Evolutionary conservation across 208 protist genomes (phyloP).

Genomic region (Trypanosoma boissoni): DNA sequence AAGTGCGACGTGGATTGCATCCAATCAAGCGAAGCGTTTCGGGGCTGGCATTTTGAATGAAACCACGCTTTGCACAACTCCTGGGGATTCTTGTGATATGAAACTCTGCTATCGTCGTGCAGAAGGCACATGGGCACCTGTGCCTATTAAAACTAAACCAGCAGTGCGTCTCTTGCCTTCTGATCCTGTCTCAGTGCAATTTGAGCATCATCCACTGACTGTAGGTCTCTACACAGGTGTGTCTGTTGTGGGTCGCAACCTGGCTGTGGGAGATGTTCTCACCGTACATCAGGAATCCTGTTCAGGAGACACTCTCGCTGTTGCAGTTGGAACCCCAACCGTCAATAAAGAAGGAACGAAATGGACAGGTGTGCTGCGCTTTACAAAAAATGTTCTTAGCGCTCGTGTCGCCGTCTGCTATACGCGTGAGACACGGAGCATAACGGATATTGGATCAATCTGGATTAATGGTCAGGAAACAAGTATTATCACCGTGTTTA

Average conservation of each 20-base stretch:
- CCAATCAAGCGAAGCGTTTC: conserved; percentile 61
- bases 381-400: conserved; percentile 23
- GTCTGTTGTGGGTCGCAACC: conserved; percentile 57
- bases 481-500: too few species aligned
- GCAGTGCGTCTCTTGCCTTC: conserved; percentile 42
- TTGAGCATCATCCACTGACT: conserved; percentile 63
- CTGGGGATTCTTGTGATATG: conserved; percentile 52
- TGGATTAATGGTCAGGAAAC: too few species aligned
- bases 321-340: conserved; percentile 30
- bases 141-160: conserved; percentile 33
- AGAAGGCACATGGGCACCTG: conserved; percentile 73
- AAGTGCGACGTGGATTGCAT: conserved; percentile 54
- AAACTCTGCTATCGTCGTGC: conserved; percentile 80
- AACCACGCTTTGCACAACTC: conserved; percentile 45
- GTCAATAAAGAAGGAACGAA: conserved; percentile 36
- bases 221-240: conserved; percentile 81
- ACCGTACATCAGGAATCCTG: conserved; percentile 38
- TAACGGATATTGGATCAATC: conserved; percentile 74
- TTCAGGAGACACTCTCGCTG: conserved; percentile 41
- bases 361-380: conserved; percentile 77
- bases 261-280: conserved; percentile 45
- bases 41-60: conserved; percentile 53
- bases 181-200: conserved; percentile 57
- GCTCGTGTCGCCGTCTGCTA: conserved; percentile 85
- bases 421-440: conserved; percentile 25